phyloP scores from a whole-genome alignment of 2,329 filamentous ascomycete genomes.

The Trichoderma brevicompactum region DNA sequence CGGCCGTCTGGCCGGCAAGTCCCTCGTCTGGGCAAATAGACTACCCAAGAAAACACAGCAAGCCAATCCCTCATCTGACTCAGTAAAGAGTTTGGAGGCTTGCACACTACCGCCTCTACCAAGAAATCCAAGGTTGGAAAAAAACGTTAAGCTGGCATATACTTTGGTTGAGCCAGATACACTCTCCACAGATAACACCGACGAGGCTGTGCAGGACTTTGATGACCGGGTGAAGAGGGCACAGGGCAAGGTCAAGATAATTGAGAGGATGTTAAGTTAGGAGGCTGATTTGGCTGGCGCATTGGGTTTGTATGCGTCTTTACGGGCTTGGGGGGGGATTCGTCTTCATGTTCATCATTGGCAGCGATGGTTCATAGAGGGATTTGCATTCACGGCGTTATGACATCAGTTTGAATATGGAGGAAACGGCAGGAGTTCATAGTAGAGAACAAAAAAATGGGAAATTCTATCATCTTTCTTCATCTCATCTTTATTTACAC shows the following conservation, averaged over 20 bases:
- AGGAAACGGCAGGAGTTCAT: slow-evolving; percentile 15
- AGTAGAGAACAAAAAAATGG: slow-evolving; percentile 30
- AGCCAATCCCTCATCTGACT: not conserved
- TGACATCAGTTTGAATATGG: not conserved
- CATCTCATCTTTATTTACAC: slow-evolving; percentile 41
- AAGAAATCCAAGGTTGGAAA: slow-evolving; percentile 68
- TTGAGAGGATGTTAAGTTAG: slow-evolving; percentile 68
- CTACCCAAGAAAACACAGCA: slow-evolving; percentile 42
- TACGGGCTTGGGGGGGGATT: not conserved
- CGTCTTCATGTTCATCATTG: not conserved
- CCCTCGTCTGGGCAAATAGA: slow-evolving; percentile 82
- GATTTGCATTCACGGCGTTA: slow-evolving; percentile 20
- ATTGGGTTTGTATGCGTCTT: not conserved
- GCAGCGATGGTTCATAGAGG: not conserved
- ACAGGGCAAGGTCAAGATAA: slow-evolving; percentile 80
- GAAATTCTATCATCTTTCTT: slow-evolving; percentile 38
- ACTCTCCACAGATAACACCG: slow-evolving; percentile 78
- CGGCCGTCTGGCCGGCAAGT: slow-evolving; percentile 76
- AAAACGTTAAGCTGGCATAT: slow-evolving; percentile 76
- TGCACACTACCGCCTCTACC: slow-evolving; percentile 50
- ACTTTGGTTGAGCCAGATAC: slow-evolving; percentile 79
- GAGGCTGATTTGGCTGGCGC: not conserved
- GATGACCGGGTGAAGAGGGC: slow-evolving; percentile 87
- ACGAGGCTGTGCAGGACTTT: slow-evolving; percentile 88
- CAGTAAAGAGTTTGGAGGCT: slow-evolving; percentile 10